A percentile compares a stretch with the other conserved stretches of the same genome.
These are phyloP conservation scores for Petunia axillaris DNA, from an alignment of 257 asterid genomes.

Conservation along the genomic window DNA sequence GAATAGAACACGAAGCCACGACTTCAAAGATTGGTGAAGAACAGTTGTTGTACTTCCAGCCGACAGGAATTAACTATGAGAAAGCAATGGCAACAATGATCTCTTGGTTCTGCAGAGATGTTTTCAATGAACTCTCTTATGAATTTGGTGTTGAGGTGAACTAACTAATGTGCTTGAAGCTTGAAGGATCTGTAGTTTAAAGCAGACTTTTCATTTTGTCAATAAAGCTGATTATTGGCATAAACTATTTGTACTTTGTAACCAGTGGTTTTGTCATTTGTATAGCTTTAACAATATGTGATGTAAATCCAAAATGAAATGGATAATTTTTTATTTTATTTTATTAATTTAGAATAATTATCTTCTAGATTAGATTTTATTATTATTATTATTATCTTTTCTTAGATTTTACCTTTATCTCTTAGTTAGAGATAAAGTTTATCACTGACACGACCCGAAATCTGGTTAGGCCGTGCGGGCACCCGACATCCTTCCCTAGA, in stretches of 20 bases:
- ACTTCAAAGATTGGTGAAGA: slow-evolving; percentile 95
- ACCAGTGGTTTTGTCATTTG: not conserved
- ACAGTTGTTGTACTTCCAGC: slow-evolving; percentile 92
- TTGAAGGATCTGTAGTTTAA: slow-evolving; percentile 94
- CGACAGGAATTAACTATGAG: slow-evolving; percentile 92
- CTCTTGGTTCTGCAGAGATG: slow-evolving; percentile 91
- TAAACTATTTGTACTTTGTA: not conserved
- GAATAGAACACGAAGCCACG: slow-evolving; percentile 87
- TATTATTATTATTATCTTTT: too few relatives aligned
- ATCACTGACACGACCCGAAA: too few relatives aligned
- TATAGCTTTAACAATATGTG: not conserved
- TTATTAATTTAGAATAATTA: too few relatives aligned
- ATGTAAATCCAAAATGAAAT: too few relatives aligned
- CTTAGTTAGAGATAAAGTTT: too few relatives aligned
- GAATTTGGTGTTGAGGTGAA: slow-evolving; percentile 97
- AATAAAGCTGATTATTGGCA: not conserved
- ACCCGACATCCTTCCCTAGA: too few relatives aligned
- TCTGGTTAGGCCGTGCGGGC: too few relatives aligned
- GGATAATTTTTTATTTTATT: too few relatives aligned
- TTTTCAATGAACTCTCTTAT: slow-evolving; percentile 86
- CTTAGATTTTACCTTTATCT: too few relatives aligned
- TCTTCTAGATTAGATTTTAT: too few relatives aligned
- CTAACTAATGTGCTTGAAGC: slow-evolving; percentile 93
- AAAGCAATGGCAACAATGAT: slow-evolving; percentile 99
- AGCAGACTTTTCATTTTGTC: not conserved